These are phyloP conservation scores for Paraleonurus japonicus DNA, from an alignment of 257 asterid genomes.

Conservation along the genomic window DNA sequence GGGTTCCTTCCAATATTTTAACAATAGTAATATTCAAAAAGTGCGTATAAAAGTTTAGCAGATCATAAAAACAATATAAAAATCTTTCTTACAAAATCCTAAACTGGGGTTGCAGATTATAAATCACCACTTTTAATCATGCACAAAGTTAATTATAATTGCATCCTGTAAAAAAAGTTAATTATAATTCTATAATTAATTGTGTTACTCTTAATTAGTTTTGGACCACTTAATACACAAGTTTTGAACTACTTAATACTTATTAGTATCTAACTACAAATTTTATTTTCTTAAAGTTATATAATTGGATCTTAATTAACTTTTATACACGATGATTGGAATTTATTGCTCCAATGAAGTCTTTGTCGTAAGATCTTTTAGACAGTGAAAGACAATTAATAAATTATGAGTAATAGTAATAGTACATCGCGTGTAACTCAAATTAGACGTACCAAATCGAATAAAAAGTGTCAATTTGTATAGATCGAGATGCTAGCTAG, in stretches of 20 bases:
- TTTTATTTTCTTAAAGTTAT: background rate
- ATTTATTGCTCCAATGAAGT: background rate
- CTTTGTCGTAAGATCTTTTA: background rate
- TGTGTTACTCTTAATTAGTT: too few relatives aligned
- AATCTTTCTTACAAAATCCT: background rate
- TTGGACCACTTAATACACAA: conserved; percentile 20
- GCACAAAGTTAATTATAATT: background rate
- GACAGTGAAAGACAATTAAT: background rate
- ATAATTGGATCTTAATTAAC: background rate
- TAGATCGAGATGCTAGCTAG: background rate
- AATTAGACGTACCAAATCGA: background rate
- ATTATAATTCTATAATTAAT: background rate
- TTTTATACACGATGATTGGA: background rate
- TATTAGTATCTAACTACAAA: background rate
- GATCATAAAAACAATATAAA: background rate
- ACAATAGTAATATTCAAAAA: background rate
- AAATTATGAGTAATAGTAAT: background rate
- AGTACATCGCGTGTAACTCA: background rate
- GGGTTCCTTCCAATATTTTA: too few relatives aligned
- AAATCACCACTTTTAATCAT: background rate
- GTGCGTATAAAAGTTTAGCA: background rate
- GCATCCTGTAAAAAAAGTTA: too few relatives aligned
- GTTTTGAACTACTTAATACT: conserved; percentile 9
- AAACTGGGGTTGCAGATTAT: background rate
- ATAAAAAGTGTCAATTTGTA: background rate